A percentile compares a stretch with the other conserved stretches of the same genome.
These are phyloP conservation scores for Salix udensis DNA, from an alignment of 345 rosid genomes.

Conservation along the genomic window DNA sequence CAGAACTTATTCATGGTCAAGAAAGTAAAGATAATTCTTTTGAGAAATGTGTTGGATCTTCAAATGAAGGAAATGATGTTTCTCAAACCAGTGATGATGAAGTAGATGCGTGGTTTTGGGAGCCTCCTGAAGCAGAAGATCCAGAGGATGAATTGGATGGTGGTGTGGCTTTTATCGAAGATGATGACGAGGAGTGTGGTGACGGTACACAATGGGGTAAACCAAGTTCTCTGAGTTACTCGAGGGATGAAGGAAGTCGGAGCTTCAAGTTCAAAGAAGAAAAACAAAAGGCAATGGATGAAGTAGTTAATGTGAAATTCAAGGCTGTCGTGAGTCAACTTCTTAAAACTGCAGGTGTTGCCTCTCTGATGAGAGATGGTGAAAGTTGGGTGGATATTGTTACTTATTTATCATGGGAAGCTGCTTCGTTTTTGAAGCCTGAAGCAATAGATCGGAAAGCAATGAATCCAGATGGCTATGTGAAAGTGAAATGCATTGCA, in stretches of 20 bases:
- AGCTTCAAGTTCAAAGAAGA: constrained; percentile 52
- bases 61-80: constrained; percentile 31
- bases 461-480: constrained; percentile 51
- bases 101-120: constrained; percentile 53
- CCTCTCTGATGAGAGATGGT: constrained; percentile 32
- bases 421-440: constrained; percentile 70
- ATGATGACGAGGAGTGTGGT: constrained; percentile 64
- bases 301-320: constrained; percentile 67
- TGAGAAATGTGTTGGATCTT: constrained; percentile 21
- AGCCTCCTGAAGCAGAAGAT: constrained; percentile 79
- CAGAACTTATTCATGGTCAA: constrained; percentile 23
- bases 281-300: constrained; percentile 49
- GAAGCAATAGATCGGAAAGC: constrained; percentile 54
- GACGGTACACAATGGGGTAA: constrained; percentile 62
- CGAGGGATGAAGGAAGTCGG: constrained; percentile 36
- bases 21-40: constrained; percentile 27
- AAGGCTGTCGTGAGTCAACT: constrained; percentile 57
- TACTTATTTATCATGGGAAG: constrained; percentile 79
- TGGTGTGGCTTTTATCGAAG: constrained; percentile 50
- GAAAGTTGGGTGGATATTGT: constrained; percentile 71
- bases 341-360: constrained; percentile 51
- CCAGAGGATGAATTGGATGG: constrained; percentile 55
- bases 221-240: constrained; percentile 50
- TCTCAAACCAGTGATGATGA: constrained; percentile 25
- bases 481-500: constrained; percentile 95